These are phyloP conservation scores for Leucogyrophana mollusca DNA, from an alignment of 768 basidiomycete species.

Conservation along the genomic window DNA sequence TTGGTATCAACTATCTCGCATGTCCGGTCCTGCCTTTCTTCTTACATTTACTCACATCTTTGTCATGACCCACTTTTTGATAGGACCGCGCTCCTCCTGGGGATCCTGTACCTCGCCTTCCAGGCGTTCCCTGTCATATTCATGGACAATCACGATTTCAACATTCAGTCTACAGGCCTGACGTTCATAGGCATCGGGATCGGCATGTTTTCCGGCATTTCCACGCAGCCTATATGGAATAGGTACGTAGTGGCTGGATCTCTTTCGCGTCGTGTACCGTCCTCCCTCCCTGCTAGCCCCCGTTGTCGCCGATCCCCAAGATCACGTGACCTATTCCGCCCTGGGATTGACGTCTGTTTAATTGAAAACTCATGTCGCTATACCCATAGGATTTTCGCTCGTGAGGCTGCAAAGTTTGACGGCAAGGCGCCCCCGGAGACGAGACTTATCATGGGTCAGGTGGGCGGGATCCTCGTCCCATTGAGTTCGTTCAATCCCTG, in stretches of 20 bases:
- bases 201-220: conserved; percentile 40
- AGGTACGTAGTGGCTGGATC: too few species aligned
- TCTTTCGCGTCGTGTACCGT: too few species aligned
- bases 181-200: conserved; percentile 51
- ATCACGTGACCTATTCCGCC: too few species aligned
- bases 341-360: too few species aligned
- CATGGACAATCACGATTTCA: conserved; percentile 48
- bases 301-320: too few species aligned
- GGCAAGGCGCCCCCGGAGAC: conserved; percentile 63
- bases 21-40: too few species aligned
- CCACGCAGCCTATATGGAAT: conserved; percentile 47
- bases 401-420: conserved; percentile 36
- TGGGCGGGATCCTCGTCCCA: conserved; percentile 67
- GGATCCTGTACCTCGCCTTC: conserved; percentile 47
- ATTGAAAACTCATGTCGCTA: neutral
- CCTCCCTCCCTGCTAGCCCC: too few species aligned
- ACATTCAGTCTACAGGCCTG: conserved; percentile 46
- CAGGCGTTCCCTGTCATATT: conserved; percentile 62
- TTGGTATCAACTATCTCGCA: too few species aligned
- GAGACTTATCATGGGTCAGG: conserved; percentile 62
- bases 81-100: conserved; percentile 42
- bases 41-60: too few species aligned
- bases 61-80: too few species aligned
- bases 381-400: conserved; percentile 37
- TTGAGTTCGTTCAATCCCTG: conserved; percentile 36